These are phyloP conservation scores for Musa balbisiana DNA, from an alignment of 202 grass and related monocot genomes.

Conservation along the genomic window DNA sequence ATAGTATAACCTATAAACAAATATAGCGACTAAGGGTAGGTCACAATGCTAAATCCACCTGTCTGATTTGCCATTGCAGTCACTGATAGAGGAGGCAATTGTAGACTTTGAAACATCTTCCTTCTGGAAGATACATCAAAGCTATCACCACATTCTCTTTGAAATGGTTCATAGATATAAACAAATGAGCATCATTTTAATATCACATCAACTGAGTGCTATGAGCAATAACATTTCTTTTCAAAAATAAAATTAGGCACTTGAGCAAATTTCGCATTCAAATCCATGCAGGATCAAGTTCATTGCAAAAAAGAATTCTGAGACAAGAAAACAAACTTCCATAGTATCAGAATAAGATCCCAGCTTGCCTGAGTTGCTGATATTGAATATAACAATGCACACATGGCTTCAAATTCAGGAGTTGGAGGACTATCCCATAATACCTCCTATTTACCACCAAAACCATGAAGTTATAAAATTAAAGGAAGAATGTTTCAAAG, in stretches of 20 bases:
- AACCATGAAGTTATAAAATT: slow-evolving; percentile 9
- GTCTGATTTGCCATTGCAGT: no score
- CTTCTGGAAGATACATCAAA: no score
- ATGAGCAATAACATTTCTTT: neutral
- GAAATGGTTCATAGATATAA: no score
- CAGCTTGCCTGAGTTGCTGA: slow-evolving; percentile 81
- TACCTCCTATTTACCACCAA: slow-evolving; percentile 51
- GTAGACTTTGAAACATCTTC: no score
- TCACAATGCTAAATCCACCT: no score
- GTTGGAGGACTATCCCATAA: slow-evolving; percentile 81
- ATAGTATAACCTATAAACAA: no score
- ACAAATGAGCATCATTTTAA: neutral
- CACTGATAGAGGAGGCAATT: no score
- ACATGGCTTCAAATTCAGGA: slow-evolving; percentile 72
- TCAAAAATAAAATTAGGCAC: neutral
- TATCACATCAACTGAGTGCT: neutral
- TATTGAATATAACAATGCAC: slow-evolving; percentile 93
- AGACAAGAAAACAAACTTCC: neutral
- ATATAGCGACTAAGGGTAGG: no score
- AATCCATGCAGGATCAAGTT: neutral
- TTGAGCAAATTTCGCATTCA: neutral
- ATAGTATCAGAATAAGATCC: neutral
- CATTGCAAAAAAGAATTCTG: no score
- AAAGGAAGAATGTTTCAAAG: neutral
- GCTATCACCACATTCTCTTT: no score